Percentiles rank a stretch among this genome's conserved stretches.
phyloP scores from a whole-genome alignment of 495 filamentous ascomycete species.

The Neurospora africana region DNA sequence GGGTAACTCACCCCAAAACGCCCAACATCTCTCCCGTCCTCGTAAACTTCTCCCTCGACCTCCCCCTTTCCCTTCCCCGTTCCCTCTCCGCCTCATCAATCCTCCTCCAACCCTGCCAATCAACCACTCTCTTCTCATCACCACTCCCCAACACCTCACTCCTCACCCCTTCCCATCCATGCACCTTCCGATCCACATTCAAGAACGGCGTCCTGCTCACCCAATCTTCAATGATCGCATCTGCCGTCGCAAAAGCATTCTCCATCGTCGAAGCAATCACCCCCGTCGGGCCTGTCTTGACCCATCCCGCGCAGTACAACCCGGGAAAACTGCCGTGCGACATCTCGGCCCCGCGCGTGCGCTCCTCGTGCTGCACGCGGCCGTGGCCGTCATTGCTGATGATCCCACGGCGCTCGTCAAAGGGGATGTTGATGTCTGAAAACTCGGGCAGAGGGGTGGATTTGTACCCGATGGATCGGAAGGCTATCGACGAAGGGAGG shows the following conservation, averaged over 20 bases:
- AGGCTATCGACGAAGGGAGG: conserved; percentile 56
- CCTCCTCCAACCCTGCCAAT: conserved; percentile 75
- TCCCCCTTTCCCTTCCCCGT: conserved; percentile 55
- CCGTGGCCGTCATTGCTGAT: conserved; percentile 81
- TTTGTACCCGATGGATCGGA: conserved; percentile 89
- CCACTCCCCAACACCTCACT: conserved; percentile 27
- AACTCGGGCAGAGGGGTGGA: conserved; percentile 68
- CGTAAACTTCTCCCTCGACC: conserved; percentile 76
- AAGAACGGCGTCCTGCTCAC: conserved; percentile 37
- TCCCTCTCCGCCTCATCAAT: conserved; percentile 73
- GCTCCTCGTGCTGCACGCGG: conserved; percentile 41
- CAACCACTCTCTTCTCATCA: conserved; percentile 39
- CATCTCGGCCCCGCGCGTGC: conserved; percentile 15
- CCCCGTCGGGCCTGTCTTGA: conserved; percentile 88
- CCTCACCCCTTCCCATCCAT: conserved; percentile 70
- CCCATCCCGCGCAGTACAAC: conserved; percentile 91
- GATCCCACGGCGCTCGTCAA: conserved; percentile 59
- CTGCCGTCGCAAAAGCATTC: conserved; percentile 83
- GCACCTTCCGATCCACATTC: conserved; percentile 24
- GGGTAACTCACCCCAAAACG: conserved; percentile 7
- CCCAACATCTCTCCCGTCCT: conserved; percentile 69
- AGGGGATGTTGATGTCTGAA: conserved; percentile 64
- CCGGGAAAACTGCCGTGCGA: conserved; percentile 48
- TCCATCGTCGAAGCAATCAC: conserved; percentile 96
- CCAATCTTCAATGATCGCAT: conserved; percentile 70